Evolutionary conservation across 176 grass and related monocot species (phyloP), one percentile per base, ranked within the genome.

Genomic region (Hsuehochloa calcarea): DNA sequence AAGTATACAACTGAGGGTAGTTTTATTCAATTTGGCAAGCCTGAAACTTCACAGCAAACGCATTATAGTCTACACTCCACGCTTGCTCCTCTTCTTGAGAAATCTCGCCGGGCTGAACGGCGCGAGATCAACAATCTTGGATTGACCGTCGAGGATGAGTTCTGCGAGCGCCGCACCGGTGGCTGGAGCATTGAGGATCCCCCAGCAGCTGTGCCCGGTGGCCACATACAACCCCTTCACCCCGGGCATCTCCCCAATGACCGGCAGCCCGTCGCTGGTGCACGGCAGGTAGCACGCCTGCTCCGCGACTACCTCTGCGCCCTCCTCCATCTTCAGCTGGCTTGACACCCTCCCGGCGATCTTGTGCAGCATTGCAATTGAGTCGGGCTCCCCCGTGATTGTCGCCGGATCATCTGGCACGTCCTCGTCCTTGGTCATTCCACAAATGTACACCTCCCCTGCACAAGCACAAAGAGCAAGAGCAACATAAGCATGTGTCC

Each of bases 361-460:
- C 90, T 92, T 90, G 60, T 95, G 93, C 84, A 98, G 93, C 96
- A 98, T 95, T 6, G 88, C 85, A 78, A 98, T 95, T 1, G 93
- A 93, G 17, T 90, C 88, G 0, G 70, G 85, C 14, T 98, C 96
- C 1, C 91, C 91, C 14, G 70, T 68, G 68, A 98, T 98, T 4
- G 88, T 79, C 51, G 85, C 87, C 0, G 91, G 93, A 55, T 98
- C 85, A 40, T 95, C 85, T 0, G 96, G 93, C 15, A 95, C 87
- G 1, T 92, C 86, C 52, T 68, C 85, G 39, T 92, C 87, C 84
- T 95, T 90, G 61, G 77, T 83, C 91, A 95, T 95, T 56, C 93
- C 93, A 39, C 96, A 95, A 10, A 98, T 92, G 83, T 98, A 98
- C 70, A 98, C 95, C 70, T 98, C 91, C 67, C 95, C 93, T 98